Conservation (phyloP, 2,329 filamentous ascomycete species). For the Xylariaceae sp. region DNA sequence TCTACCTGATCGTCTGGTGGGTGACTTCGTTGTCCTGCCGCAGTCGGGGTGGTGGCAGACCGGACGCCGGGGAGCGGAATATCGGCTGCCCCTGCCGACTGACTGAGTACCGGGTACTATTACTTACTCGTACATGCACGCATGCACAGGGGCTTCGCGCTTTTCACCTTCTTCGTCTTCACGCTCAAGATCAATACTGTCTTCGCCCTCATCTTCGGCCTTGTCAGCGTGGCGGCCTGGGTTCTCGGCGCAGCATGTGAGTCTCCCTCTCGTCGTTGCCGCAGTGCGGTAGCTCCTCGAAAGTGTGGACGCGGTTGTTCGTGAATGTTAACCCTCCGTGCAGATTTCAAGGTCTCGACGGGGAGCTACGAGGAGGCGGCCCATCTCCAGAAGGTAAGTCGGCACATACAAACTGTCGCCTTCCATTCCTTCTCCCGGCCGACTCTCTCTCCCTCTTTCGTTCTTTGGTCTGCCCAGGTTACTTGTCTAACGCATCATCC, state of each 20-base stretch:
- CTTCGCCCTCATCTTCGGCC: conserved; percentile 40
- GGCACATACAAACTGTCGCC: no score
- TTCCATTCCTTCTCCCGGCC: background rate
- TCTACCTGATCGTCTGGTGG: conserved; percentile 46
- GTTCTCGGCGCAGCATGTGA: conserved; percentile 37
- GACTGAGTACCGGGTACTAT: no score
- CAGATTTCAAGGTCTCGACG: conserved; percentile 29
- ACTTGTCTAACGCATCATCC: no score
- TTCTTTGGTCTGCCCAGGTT: background rate
- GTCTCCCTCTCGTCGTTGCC: no score
- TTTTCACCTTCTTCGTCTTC: conserved; percentile 44
- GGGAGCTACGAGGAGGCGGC: conserved; percentile 34
- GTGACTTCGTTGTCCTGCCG: no score
- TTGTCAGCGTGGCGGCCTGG: conserved; percentile 38
- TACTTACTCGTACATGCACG: no score
- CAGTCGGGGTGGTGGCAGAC: no score
- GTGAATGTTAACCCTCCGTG: no score
- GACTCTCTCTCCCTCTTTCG: background rate
- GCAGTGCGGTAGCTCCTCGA: no score
- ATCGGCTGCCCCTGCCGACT: no score
- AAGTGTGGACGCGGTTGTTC: no score
- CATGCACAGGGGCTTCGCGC: conserved; percentile 43
- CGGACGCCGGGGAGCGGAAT: no score
- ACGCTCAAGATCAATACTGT: conserved; percentile 42
- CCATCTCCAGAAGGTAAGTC: conserved; percentile 37